These are phyloP conservation scores for Ustilago trichophora DNA, from an alignment of 1,284 basidiomycete genomes.

Conservation along the genomic window DNA sequence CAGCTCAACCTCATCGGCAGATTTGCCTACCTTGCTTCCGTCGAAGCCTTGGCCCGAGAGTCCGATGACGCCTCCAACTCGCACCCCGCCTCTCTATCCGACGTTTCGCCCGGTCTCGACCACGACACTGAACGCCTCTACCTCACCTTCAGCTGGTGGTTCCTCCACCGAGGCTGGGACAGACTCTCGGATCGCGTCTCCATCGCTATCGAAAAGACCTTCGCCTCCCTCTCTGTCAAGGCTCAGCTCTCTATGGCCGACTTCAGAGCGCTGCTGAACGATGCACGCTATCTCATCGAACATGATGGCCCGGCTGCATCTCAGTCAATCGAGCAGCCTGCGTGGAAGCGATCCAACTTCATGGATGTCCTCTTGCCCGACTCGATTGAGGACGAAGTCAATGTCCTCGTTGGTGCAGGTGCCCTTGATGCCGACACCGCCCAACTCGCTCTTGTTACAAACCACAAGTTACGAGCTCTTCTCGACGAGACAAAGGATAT, in stretches of 20 bases:
- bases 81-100: neutral
- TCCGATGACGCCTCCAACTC: conserved; percentile 6
- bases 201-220: conserved; percentile 79
- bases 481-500: conserved; percentile 76
- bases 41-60: conserved; percentile 70
- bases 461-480: conserved; percentile 73
- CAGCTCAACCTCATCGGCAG: conserved; percentile 86
- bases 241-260: conserved; percentile 76
- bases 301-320: conserved; percentile 6
- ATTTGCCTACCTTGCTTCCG: conserved; percentile 78
- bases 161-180: conserved; percentile 87
- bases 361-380: conserved; percentile 59
- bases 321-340: neutral
- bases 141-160: conserved; percentile 88
- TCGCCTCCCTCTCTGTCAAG: conserved; percentile 78
- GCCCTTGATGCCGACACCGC: conserved; percentile 36
- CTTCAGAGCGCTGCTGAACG: conserved; percentile 68
- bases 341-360: conserved; percentile 34
- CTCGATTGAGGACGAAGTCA: conserved; percentile 43
- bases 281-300: conserved; percentile 35
- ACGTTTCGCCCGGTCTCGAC: conserved; percentile 26
- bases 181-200: conserved; percentile 78
- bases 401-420: conserved; percentile 60
- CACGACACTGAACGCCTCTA: conserved; percentile 78
- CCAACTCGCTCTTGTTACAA: conserved; percentile 45